Percentiles rank a stretch among this genome's conserved stretches.
Evolutionary conservation across 78 protist genomes (phyloP).

Genomic region (Planoprotostelium fungivorum): DNA sequence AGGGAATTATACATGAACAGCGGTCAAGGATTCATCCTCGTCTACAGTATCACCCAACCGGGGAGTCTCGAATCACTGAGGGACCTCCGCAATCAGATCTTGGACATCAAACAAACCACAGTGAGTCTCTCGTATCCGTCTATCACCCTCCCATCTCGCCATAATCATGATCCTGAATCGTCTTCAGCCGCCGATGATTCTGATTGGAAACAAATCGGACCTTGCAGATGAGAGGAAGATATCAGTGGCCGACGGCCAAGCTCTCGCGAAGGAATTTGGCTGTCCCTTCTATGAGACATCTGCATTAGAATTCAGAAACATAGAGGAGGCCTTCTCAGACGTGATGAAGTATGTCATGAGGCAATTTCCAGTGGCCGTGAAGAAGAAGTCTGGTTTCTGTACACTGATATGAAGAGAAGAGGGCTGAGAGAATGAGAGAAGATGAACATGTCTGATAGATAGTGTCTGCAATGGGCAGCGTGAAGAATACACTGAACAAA

Average conservation of each 20-base stretch:
- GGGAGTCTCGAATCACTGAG: conserved; percentile 3
- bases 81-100: not conserved
- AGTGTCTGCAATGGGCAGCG: too few species aligned
- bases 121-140: not conserved
- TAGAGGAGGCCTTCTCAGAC: not conserved
- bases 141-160: too few species aligned
- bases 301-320: not conserved
- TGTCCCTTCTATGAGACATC: not conserved
- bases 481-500: too few species aligned
- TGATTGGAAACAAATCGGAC: conserved; percentile 24
- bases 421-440: too few species aligned
- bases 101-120: conserved; percentile 4
- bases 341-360: not conserved
- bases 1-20: conserved; percentile 32
- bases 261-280: not conserved
- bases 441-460: too few species aligned
- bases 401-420: not conserved
- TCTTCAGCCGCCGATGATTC: conserved; percentile 4
- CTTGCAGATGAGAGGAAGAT: conserved; percentile 2
- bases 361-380: not conserved
- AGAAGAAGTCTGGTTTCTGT: not conserved
- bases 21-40: conserved; percentile 27
- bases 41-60: not conserved
- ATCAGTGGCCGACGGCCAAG: not conserved
- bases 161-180: not conserved